Evolutionary conservation across 2,329 filamentous ascomycete species (phyloP), one percentile per base, ranked within the genome.

Genomic region (Diaporthe vaccinii): DNA sequence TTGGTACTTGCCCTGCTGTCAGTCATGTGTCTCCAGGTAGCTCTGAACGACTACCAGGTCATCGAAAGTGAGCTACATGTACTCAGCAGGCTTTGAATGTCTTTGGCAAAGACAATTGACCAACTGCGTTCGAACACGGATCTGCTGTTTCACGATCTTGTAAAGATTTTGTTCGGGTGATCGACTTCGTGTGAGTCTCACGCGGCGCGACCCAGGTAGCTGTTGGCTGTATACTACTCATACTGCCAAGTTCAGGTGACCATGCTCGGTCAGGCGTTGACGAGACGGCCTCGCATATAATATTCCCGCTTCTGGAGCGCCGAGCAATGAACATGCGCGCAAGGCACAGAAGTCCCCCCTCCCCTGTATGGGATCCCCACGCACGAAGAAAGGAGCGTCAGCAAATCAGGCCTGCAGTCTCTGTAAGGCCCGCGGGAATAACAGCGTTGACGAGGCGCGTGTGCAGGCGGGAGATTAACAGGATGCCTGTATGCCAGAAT

Each of bases 351-450:
- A 41, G 34, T 53, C 15, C 22, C 36, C 15, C 1, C 3, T 6
- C 49, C 65, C 65, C 17, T 28, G 49, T 14, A 36, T 8, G 49
- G 17, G 34, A 15, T 34, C 65, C 46, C 49, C 25, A 9, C n/a
- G 34, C 36, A 41, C 10, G n/a, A 55, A 28, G 49, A 49, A 55
- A 41, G 46, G 9, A 53, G 49, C n/a, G 34, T 31, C 46, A 69
- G 34, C 65, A 55, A 69, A 69, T 69, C 65, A 69, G 15, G 65
- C n/a, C 22, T 69, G 65, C 46, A 69, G 34, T 69, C 4, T 55
- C n/a, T 69, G n/a, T n/a, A 25, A 55, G 65, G 22, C 49, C 65
- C 12, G 34, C 46, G 34, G 65, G 65, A 41, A 55, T 55, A 55
- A 55, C 34, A 69, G 15, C 34, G 34, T 22, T 7, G 31, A 69